Conservation (phyloP, 2,329 filamentous ascomycete species). For the Leptographium radiaticola region DNA sequence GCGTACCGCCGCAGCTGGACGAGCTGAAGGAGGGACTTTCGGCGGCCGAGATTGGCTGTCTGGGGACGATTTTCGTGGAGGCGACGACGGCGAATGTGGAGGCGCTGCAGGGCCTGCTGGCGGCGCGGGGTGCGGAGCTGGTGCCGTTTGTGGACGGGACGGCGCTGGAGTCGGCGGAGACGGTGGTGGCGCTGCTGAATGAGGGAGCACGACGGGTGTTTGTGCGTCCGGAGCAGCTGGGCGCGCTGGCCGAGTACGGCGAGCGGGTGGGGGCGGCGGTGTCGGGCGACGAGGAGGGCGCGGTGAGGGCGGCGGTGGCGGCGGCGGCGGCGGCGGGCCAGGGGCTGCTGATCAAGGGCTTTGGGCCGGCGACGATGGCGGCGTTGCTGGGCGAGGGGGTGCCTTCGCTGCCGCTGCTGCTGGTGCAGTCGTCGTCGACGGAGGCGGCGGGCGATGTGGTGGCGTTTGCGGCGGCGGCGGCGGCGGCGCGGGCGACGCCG, state of each 20-base stretch:
- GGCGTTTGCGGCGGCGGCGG: constrained; percentile 24
- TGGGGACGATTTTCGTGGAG: constrained; percentile 46
- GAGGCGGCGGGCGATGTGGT: constrained; percentile 8
- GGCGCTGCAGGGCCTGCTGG: constrained; percentile 32
- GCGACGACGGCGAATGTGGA: constrained; percentile 28
- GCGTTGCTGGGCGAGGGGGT: constrained; percentile 32
- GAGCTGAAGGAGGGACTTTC: constrained; percentile 35
- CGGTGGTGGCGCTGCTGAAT: constrained; percentile 71
- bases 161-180: constrained; percentile 51
- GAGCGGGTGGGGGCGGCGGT: constrained; percentile 41
- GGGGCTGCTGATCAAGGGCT: constrained; percentile 39
- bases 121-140: constrained; percentile 35
- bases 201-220: constrained; percentile 77
- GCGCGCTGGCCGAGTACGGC: constrained; percentile 38
- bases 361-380: constrained; percentile 19
- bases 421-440: constrained; percentile 34
- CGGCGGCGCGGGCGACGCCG: constrained; percentile 23
- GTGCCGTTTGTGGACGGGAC: constrained; percentile 68
- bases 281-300: constrained; percentile 15
- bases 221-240: constrained; percentile 57
- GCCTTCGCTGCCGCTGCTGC: constrained; percentile 33
- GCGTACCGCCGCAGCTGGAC: constrained; percentile 33
- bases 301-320: constrained; percentile 11
- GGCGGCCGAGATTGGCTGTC: constrained; percentile 42
- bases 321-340: constrained; percentile 26